Base-by-base conservation (phyloP, 164 flowering plant genomes). In the Piper betle region DNA sequence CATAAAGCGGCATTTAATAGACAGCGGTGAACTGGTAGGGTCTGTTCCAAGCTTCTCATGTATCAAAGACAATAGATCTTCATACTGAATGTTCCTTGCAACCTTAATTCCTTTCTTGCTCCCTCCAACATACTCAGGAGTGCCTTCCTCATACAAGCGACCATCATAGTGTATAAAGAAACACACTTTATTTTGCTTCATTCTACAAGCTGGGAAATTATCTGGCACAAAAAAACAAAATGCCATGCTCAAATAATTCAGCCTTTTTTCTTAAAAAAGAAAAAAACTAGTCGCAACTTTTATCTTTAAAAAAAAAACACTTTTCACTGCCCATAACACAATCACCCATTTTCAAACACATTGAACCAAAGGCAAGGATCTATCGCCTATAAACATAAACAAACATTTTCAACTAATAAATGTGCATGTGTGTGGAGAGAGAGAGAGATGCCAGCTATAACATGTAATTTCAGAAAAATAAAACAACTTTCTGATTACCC, bases 161-260 rank as follows among this genome's bases (percentile, higher is more conserved):
- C 50, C 50, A 9, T 46, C 50, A 10, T 10, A 46, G 50, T 46
- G 50, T 15, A 46, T 2, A 46, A 46, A 46, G 12, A 46, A 46
- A 10, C 50, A 10, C 15, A 46, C 50, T 46, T 46, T 46, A 8
- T 15, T 46, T 15, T 6, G 12, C 11, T 46, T 15, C 50, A 46
- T 46, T 46, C 15, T 15, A 2, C 15, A 10, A 46, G 50, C 10
- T 46, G 10, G 12, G 12, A 46, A 6, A 5, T 46, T 46, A 46
- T 10, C 50, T 46, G 50, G 12, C 50, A 42, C 11, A 10, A 17
- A 25, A 25, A 25, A 25, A 25, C 33, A 25, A 25, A 25, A 25
- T 25, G 33, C 2, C 33, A 25, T 25, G 33, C 96, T 93, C 71
- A 85, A 73, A 61, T 85, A 85, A 64, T 74, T 76, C 38, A 92